Base-by-base conservation (phyloP, 495 filamentous ascomycete species). In the Podospora anserina region DNA sequence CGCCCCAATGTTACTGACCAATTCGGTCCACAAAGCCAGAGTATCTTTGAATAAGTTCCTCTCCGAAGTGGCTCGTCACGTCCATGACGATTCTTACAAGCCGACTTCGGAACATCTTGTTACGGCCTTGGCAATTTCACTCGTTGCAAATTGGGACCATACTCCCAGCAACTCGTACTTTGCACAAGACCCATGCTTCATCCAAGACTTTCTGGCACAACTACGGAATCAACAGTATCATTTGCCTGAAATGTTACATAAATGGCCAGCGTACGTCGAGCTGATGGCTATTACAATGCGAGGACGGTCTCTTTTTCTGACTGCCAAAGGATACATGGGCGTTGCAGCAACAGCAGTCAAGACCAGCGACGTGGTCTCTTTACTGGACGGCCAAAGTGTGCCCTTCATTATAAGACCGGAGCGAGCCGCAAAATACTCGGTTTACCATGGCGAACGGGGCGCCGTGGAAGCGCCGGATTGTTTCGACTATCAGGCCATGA, bases 291-390 rank as follows among this genome's bases (percentile, higher is more conserved):
- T 69, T 27, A 69, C 67, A 3, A 69, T 69, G 67, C 67, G 62
- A 1, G 62, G 62, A 5, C 67, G 67, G 5, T 60, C 16, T 11
- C 65, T 66, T 4, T 34, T 66, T 16, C 55, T 61, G 5, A 66
- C 65, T 18, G 56, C 13, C 1, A 61, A 54, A 5, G 55, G 65
- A 13, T 61, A 19, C 11, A 60, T 66, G 18, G 65, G 65, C 1
- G 54, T 66, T 19, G 55, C 65, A 11, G 55, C 55, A 19, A 23
- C 55, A 26, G 58, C 65, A 34, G 3, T 70, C 68, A 5, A 72
- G 76, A 5, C 76, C 75, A 23, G 74, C 66, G 67, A 82, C 55
- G 23, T 58, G 2, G 18, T 58, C 2, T 20, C 3, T 6, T 19
- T 58, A 26, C 23, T 58, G 5, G 23, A 26, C 13, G n/a, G 18